phyloP scores from a whole-genome alignment of 768 basidiomycete genomes.

The Xerocomellus amylosporus region DNA sequence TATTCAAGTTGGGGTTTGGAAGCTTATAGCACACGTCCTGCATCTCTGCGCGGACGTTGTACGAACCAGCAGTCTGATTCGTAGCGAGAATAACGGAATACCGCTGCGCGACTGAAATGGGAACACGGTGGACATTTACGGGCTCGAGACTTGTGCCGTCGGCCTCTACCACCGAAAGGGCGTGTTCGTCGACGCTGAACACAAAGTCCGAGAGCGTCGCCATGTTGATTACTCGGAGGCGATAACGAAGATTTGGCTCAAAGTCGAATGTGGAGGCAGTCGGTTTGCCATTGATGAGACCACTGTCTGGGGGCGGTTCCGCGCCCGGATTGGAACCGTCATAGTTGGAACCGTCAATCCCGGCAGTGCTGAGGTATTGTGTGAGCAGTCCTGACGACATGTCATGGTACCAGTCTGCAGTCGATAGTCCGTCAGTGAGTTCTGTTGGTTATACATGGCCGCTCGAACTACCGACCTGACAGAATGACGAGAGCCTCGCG shows the following conservation, averaged over 20 bases:
- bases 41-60: slow-evolving; percentile 38
- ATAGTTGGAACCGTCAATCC: slow-evolving; percentile 29
- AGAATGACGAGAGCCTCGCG: slow-evolving; percentile 38
- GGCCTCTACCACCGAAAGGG: slow-evolving; percentile 46
- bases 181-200: slow-evolving; percentile 46
- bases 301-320: slow-evolving; percentile 39
- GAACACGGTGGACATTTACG: slow-evolving; percentile 37
- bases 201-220: slow-evolving; percentile 46
- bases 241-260: slow-evolving; percentile 38
- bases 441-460: neutral
- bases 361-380: slow-evolving; percentile 30
- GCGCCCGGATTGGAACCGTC: slow-evolving; percentile 31
- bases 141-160: slow-evolving; percentile 46
- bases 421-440: neutral
- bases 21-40: slow-evolving; percentile 34
- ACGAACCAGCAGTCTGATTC: slow-evolving; percentile 36
- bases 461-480: slow-evolving; percentile 27
- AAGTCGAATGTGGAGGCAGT: slow-evolving; percentile 30
- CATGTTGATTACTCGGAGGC: slow-evolving; percentile 47
- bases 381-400: slow-evolving; percentile 29
- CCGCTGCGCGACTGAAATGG: slow-evolving; percentile 46
- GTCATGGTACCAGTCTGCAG: slow-evolving; percentile 34
- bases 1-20: slow-evolving; percentile 26
- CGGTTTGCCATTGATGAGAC: slow-evolving; percentile 35
- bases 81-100: slow-evolving; percentile 47